Conservation (phyloP, 2,329 filamentous ascomycete genomes). For the Fusarium guadeloupense region DNA sequence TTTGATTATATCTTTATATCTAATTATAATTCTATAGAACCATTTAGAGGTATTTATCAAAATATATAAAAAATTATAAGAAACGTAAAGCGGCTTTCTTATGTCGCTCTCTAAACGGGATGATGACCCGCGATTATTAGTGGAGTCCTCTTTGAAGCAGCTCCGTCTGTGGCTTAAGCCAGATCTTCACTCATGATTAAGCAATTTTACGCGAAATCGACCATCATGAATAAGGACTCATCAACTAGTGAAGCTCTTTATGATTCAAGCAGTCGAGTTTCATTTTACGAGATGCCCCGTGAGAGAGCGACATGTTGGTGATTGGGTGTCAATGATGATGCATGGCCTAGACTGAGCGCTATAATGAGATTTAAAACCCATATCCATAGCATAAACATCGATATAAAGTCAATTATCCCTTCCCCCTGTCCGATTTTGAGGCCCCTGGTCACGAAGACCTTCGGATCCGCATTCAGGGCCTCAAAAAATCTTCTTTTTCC, state of each 20-base stretch:
- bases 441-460: conserved; percentile 37
- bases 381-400: neutral
- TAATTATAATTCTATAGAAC: no score
- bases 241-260: neutral
- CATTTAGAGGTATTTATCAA: no score
- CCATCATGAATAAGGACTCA: neutral
- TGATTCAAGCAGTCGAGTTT: conserved; percentile 5
- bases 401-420: neutral
- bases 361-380: conserved; percentile 8
- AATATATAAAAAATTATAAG: no score
- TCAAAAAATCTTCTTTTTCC: conserved; percentile 14
- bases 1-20: no score
- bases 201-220: neutral
- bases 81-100: no score
- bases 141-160: conserved; percentile 24
- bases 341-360: conserved; percentile 4
- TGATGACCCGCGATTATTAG: conserved; percentile 28
- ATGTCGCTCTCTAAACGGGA: no score
- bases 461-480: conserved; percentile 38
- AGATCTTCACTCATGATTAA: neutral
- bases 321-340: conserved; percentile 4
- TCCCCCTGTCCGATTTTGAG: conserved; percentile 23
- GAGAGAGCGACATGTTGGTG: conserved; percentile 1
- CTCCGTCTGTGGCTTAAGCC: conserved; percentile 28
- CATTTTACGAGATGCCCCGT: conserved; percentile 4